Conservation (phyloP, 2,329 filamentous ascomycete species). For the Alternaria sp. region DNA sequence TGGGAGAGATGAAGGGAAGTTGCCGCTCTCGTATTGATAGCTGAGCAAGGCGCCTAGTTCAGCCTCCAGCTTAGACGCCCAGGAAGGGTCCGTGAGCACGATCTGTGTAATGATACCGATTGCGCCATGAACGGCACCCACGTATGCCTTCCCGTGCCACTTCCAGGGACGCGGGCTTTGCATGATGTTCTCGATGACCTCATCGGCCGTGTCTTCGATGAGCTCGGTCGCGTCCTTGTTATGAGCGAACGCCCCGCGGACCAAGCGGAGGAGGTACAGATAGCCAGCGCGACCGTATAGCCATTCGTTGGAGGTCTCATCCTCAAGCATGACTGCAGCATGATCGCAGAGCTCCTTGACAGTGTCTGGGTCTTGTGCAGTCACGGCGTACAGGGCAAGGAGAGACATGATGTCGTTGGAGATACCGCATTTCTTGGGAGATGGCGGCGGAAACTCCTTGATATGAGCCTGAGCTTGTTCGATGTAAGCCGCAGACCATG, state of each 20-base stretch:
- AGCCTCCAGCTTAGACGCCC: slow-evolving; percentile 61
- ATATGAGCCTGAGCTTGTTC: slow-evolving; percentile 58
- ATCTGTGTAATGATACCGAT: slow-evolving; percentile 76
- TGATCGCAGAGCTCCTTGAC: slow-evolving; percentile 59
- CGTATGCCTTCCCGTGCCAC: slow-evolving; percentile 68
- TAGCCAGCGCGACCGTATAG: slow-evolving; percentile 72
- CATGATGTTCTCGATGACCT: slow-evolving; percentile 67
- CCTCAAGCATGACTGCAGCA: slow-evolving; percentile 54
- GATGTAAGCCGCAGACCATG: slow-evolving; percentile 58
- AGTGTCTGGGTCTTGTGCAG: slow-evolving; percentile 57
- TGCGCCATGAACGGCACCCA: slow-evolving; percentile 71
- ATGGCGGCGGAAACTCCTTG: slow-evolving; percentile 56
- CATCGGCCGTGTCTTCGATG: slow-evolving; percentile 60
- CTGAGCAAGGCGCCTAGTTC: slow-evolving; percentile 63
- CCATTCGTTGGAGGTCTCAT: slow-evolving; percentile 65
- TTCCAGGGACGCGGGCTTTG: slow-evolving; percentile 63
- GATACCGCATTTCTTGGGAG: slow-evolving; percentile 55
- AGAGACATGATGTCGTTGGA: slow-evolving; percentile 59
- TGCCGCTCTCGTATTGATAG: slow-evolving; percentile 66
- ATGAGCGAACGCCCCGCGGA: slow-evolving; percentile 62
- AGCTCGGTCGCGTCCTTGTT: slow-evolving; percentile 58
- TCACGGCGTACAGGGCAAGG: slow-evolving; percentile 58
- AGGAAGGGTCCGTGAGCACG: slow-evolving; percentile 62
- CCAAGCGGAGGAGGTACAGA: slow-evolving; percentile 70
- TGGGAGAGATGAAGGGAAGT: slow-evolving; percentile 65